These are phyloP conservation scores for Purshia tridentata DNA, from an alignment of 306 rosid genomes.

Conservation along the genomic window DNA sequence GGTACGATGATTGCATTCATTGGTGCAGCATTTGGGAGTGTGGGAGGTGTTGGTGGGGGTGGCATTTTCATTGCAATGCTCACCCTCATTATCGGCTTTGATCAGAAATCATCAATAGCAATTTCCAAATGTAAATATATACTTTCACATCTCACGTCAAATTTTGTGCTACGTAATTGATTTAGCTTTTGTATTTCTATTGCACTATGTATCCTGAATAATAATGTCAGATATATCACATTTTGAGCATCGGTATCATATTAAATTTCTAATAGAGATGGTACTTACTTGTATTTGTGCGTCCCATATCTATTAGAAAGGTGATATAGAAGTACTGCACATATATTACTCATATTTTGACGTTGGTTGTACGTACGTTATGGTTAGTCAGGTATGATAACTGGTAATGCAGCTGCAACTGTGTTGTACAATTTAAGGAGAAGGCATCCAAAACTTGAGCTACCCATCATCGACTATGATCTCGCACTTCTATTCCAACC, in stretches of 20 bases:
- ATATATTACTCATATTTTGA: not conserved
- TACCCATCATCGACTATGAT: slow-evolving; percentile 74
- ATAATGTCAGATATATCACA: too few species aligned
- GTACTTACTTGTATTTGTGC: too few species aligned
- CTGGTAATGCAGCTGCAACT: slow-evolving; percentile 64
- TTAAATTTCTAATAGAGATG: too few species aligned
- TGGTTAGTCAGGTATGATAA: slow-evolving; percentile 61
- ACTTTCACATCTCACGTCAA: too few species aligned
- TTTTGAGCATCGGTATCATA: too few species aligned
- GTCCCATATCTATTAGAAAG: too few species aligned
- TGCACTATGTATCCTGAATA: too few species aligned
- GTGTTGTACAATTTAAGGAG: slow-evolving; percentile 56
- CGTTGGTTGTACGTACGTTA: not conserved
- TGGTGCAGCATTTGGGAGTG: slow-evolving; percentile 88
- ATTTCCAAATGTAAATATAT: slow-evolving; percentile 56
- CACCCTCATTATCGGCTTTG: slow-evolving; percentile 65
- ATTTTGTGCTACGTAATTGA: too few species aligned
- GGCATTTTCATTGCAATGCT: slow-evolving; percentile 86
- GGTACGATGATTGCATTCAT: slow-evolving; percentile 62
- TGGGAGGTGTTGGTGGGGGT: slow-evolving; percentile 91
- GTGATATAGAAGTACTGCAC: too few species aligned
- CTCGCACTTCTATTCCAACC: slow-evolving; percentile 70
- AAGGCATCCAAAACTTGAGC: slow-evolving; percentile 56
- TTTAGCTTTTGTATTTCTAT: too few species aligned
- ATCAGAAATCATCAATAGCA: slow-evolving; percentile 70